Base-by-base conservation (phyloP, 805 yeast genomes). In the Suhomyces pyralidae region DNA sequence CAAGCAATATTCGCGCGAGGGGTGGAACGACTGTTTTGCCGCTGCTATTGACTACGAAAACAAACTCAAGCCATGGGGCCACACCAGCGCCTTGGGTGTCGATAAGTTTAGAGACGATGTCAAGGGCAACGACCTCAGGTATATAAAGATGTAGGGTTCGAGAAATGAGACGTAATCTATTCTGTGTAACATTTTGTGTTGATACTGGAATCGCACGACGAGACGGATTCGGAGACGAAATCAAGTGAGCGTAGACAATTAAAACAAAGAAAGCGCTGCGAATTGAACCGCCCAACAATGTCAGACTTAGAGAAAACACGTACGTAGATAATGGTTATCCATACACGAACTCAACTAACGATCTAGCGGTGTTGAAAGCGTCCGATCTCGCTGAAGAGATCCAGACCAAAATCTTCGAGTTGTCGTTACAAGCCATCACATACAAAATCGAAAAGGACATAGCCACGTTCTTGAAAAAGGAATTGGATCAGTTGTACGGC, bases 381-480 rank as follows among this genome's bases (percentile, higher is more conserved):
- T 70, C 79, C 5, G 79, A 74, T 56, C 65, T 79, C 67, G 66
- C 81, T 1, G 81, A 80, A 25, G 86, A 83, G 44, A 69, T 81
- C 57, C 84, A 83, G 59, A 64, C 75, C 15, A 64, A 70, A 42
- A 77, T 83, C 12, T 73, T 81, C 48, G 80, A 77, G 52, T 60
- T 81, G 52, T 71, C 85, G 1, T 60, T 63, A 25, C 72, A 73
- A 34, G 81, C 85, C 1, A 67, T 71, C 25, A 61, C 71, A 17
- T 73, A 75, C 60, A 67, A 67, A 38, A 68, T 78, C 14, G 83
- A 81, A 52, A 81, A 81, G 58, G 93, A 87, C 50, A 73, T 86
- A 36, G 92, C 94, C 14, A 78, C 84, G 0, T 73, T 69, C 51
- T 68, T 87, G 55, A 88, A 88, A 71, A 84, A 85, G 59, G 85